phyloP scores from a whole-genome alignment of 1,139 yeast species.

The Lodderomyces beijingensis region DNA sequence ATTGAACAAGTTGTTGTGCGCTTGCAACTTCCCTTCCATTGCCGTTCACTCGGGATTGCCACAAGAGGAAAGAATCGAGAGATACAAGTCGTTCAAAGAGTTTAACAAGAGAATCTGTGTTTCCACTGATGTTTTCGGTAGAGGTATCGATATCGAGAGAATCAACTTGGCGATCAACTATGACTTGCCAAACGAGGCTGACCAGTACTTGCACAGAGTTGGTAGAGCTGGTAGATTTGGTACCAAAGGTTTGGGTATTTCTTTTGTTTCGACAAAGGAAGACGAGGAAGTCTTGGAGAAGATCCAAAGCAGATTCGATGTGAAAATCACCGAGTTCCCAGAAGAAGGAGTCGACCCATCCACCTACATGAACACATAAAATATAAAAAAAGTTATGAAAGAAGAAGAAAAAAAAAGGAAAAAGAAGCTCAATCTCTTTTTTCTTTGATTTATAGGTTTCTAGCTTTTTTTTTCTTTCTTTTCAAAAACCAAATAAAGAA shows the following conservation, averaged over 20 bases:
- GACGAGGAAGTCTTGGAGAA: conserved; percentile 89
- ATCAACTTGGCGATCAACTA: conserved; percentile 96
- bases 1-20: conserved; percentile 82
- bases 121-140: conserved; percentile 96
- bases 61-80: conserved; percentile 96
- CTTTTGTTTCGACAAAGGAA: conserved; percentile 80
- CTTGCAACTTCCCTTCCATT: conserved; percentile 95
- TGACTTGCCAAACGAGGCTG: conserved; percentile 88
- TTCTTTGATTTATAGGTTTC: not conserved
- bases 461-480: not conserved
- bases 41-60: conserved; percentile 95
- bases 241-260: conserved; percentile 95
- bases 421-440: not conserved
- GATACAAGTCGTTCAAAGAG: conserved; percentile 95
- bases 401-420: not conserved
- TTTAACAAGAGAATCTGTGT: conserved; percentile 98
- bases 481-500: too few relatives aligned
- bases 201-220: conserved; percentile 97
- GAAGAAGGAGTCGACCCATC: conserved; percentile 98
- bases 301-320: conserved; percentile 97
- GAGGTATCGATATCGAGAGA: conserved; percentile 99
- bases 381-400: not conserved
- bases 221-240: conserved; percentile 99
- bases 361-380: conserved; percentile 91
- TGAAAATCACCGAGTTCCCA: conserved; percentile 90